phyloP scores from a whole-genome alignment of 257 asterid genomes.

The Catharanthus roseus region DNA sequence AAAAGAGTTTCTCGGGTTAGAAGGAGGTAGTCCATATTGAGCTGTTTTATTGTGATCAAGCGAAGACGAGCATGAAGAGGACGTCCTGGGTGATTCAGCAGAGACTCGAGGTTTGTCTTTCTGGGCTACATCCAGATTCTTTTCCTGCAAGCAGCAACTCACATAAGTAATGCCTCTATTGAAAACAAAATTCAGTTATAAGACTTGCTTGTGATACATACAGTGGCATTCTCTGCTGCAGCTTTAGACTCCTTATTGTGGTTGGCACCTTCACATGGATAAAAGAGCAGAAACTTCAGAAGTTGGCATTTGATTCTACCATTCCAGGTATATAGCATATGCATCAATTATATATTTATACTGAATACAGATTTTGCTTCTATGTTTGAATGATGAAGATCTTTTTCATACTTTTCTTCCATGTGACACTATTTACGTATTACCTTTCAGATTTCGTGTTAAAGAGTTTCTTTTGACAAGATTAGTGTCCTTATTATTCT shows the following conservation, averaged over 20 bases:
- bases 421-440: not conserved
- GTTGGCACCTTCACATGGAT: slow-evolving; percentile 42
- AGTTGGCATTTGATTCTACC: not conserved
- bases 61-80: slow-evolving; percentile 59
- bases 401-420: not conserved
- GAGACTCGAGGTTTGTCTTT: slow-evolving; percentile 50
- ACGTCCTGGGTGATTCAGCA: slow-evolving; percentile 59
- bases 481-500: no score
- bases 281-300: slow-evolving; percentile 24
- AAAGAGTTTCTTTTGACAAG: no score
- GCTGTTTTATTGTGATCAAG: slow-evolving; percentile 39
- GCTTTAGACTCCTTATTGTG: slow-evolving; percentile 37
- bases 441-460: not conserved
- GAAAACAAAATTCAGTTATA: not conserved
- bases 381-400: not conserved
- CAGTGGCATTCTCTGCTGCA: slow-evolving; percentile 32
- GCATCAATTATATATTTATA: not conserved
- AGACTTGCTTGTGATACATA: slow-evolving; percentile 27
- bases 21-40: slow-evolving; percentile 34
- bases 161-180: slow-evolving; percentile 15
- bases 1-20: slow-evolving; percentile 22
- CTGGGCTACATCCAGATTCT: slow-evolving; percentile 29
- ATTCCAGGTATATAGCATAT: not conserved
- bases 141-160: slow-evolving; percentile 46
- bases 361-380: not conserved